Percentiles rank a stretch among this genome's conserved stretches.
Conservation (phyloP, 345 rosid species). For the Ricinus communis region DNA sequence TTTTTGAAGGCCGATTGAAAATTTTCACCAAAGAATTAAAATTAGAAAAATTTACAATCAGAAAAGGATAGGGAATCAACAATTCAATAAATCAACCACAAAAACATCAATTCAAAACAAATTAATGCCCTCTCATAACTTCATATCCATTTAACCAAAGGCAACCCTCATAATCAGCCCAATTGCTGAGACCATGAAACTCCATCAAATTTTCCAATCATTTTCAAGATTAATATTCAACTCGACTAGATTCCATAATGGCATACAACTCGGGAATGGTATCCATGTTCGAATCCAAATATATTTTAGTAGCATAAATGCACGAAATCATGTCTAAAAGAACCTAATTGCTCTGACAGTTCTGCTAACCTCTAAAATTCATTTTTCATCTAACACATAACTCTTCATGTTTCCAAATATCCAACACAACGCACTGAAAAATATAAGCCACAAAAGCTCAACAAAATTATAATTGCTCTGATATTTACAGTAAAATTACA, state of each 20-base stretch:
- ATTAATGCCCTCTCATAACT: background rate
- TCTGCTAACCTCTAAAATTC: background rate
- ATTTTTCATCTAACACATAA: background rate
- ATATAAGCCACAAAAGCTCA: background rate
- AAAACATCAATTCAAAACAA: background rate
- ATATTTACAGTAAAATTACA: background rate
- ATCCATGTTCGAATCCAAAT: background rate
- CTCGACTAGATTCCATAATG: background rate
- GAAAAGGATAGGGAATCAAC: background rate
- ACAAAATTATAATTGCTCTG: background rate
- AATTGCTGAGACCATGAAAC: conserved; percentile 4
- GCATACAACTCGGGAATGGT: background rate
- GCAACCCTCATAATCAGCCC: background rate
- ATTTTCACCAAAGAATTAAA: background rate
- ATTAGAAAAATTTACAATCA: background rate
- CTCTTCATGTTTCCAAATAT: background rate
- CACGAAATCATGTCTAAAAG: background rate
- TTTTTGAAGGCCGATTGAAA: background rate
- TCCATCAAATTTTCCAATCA: conserved; percentile 14
- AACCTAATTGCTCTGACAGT: background rate
- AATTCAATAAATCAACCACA: background rate
- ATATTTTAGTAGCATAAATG: background rate
- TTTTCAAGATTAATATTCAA: background rate
- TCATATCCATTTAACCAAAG: background rate
- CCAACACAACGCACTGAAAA: background rate